Conservation (phyloP, 108 stramenopile genomes). For the Nitzschia sp. region DNA sequence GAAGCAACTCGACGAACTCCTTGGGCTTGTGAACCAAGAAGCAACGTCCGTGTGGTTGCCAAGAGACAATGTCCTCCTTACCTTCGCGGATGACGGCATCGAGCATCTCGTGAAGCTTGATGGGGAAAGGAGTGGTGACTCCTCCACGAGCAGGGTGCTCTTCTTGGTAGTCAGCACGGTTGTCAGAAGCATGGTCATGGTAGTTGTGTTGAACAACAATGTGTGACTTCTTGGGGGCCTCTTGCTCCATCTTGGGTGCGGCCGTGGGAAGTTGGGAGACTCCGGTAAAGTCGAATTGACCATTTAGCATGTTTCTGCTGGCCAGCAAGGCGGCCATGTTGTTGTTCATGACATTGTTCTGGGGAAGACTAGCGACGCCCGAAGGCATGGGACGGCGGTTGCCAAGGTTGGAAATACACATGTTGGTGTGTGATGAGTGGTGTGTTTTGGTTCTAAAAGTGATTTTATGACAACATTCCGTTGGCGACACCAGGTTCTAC, state of each 20-base stretch:
- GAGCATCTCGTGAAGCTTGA: constrained; percentile 79
- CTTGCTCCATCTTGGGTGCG: neutral
- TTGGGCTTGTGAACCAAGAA: constrained; percentile 87
- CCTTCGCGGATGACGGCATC: constrained; percentile 53
- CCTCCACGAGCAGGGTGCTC: constrained; percentile 49
- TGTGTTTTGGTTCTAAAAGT: neutral
- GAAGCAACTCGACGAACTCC: constrained; percentile 80
- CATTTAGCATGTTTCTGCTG: neutral
- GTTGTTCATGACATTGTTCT: neutral
- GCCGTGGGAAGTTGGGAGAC: neutral
- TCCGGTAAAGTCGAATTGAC: neutral
- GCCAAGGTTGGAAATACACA: constrained; percentile 23
- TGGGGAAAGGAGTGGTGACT: constrained; percentile 63
- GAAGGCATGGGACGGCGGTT: constrained; percentile 18
- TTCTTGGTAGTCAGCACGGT: constrained; percentile 14
- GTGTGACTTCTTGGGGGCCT: constrained; percentile 19
- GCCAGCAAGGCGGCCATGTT: neutral
- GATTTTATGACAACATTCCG: neutral
- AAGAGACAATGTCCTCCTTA: constrained; percentile 66
- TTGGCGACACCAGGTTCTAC: too few relatives aligned
- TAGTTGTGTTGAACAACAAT: constrained; percentile 64
- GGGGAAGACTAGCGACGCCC: neutral
- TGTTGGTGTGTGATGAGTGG: constrained; percentile 5
- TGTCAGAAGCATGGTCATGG: constrained; percentile 70
- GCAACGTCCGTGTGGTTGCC: constrained; percentile 85